Evolutionary conservation across 2,329 filamentous ascomycete genomes (phyloP).

Genomic region (Fusarium sp.): DNA sequence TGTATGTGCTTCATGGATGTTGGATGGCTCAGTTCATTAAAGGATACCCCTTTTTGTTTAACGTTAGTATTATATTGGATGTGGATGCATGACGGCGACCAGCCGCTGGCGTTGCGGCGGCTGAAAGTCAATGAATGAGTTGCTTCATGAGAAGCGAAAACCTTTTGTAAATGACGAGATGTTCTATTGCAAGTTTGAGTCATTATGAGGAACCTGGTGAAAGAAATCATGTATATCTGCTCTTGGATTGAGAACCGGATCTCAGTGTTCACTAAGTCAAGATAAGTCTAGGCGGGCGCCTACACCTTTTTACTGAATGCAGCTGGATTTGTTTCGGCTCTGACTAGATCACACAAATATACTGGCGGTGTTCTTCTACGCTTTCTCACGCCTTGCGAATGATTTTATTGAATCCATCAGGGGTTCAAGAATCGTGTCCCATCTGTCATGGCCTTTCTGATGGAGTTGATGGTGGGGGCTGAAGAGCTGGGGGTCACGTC

Average conservation of each 20-base stretch:
- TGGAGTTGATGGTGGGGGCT: conserved; percentile 13
- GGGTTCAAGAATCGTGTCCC: not conserved
- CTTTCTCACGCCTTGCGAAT: not conserved
- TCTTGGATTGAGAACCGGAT: not conserved
- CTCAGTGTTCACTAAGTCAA: not conserved
- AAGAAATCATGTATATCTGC: not conserved
- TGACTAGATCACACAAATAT: not conserved
- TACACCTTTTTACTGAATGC: not conserved
- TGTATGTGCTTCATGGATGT: conserved; percentile 31
- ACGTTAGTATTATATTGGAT: conserved; percentile 11
- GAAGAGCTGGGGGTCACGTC: conserved; percentile 30
- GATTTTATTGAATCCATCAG: not conserved
- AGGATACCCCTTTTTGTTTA: conserved; percentile 43
- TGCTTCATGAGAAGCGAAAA: not conserved
- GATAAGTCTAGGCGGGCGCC: not conserved
- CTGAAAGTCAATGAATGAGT: conserved; percentile 11
- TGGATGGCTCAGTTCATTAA: conserved; percentile 37
- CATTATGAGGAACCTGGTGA: not conserved
- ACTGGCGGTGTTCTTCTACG: not conserved
- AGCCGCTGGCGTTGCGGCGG: conserved; percentile 38
- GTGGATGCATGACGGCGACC: conserved; percentile 27
- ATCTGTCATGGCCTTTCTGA: conserved; percentile 16
- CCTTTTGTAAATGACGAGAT: not conserved
- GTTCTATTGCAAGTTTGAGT: not conserved
- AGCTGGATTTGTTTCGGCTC: not conserved